Evolutionary conservation across 306 rosid genomes (phyloP), one percentile per base, ranked within the genome.

Genomic region (Vicia sativa): DNA sequence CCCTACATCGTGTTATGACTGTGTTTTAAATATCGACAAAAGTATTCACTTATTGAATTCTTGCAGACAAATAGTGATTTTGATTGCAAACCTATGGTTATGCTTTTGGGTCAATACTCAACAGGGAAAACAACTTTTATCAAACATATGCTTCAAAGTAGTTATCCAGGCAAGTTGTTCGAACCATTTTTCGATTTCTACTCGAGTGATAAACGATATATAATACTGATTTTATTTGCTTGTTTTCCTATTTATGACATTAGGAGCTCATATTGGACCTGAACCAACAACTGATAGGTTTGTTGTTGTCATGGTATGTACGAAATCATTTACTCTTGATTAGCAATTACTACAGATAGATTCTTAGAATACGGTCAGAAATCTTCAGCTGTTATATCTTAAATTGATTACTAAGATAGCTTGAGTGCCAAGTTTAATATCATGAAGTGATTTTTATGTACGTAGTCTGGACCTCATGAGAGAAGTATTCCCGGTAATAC

Each of bases 241-340:
- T 46, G n/a, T 71, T 59, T 66, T 55, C 18, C 28, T 26, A 14
- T 11, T 5, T 65, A 64, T 71, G 39, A 65, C 68, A 56, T 35
- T 78, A 93, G 99, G 99, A 71, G 95, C 99, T 78, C 97, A 93
- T 79, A 93, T 93, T 76, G 99, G 99, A 74, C 99, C 99, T 0
- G 99, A 93, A 72, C 99, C 97, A 65, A 93, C 99, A 49, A 93
- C 99, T 0, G 99, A 93, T 81, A 88, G 99, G 77, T 93, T 93
- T 85, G 99, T 93, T 74, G 99, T 85, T 61, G 95, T 93, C 65
- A 93, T 93, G 99, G 99, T 93, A 88, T 38, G 77, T 67, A 11
- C 70, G 59, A 65, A 64, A 25, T 16, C 23, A 39, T 45, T 61
- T 67, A 23, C 34, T 50, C 16, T 79, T 16, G 29, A 58, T 57